These are phyloP conservation scores for Papiliotrema flavescens DNA, from an alignment of 1,284 basidiomycete genomes.

Conservation along the genomic window DNA sequence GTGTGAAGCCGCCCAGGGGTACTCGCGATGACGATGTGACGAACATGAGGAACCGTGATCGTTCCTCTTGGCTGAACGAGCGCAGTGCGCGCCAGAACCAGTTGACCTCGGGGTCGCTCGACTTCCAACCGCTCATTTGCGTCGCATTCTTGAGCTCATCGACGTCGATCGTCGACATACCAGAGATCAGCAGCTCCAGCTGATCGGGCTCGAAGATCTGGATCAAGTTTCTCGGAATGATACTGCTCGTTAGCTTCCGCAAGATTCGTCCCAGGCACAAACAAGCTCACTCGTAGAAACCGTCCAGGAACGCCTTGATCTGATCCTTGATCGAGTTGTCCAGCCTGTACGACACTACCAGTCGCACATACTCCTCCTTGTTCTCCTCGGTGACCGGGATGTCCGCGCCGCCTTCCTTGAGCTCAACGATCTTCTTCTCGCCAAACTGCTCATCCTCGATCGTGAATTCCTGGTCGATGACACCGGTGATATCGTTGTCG, in stretches of 20 bases:
- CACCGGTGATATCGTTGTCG: constrained; percentile 48
- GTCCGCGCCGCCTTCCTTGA: constrained; percentile 77
- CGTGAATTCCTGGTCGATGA: constrained; percentile 51
- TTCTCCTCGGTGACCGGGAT: constrained; percentile 91
- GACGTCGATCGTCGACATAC: constrained; percentile 96
- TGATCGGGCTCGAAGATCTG: constrained; percentile 92
- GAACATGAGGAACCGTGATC: constrained; percentile 94
- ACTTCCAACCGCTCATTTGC: constrained; percentile 47
- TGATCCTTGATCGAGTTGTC: constrained; percentile 96
- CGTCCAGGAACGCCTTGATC: constrained; percentile 82
- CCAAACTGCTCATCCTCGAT: constrained; percentile 68
- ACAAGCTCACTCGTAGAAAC: constrained; percentile 73
- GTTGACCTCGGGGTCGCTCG: constrained; percentile 83
- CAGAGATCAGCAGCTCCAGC: constrained; percentile 94
- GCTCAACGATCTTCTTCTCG: constrained; percentile 74
- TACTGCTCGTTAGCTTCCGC: constrained; percentile 60
- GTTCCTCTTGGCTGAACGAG: constrained; percentile 93
- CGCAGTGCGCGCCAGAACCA: constrained; percentile 99
- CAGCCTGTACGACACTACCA: constrained; percentile 70
- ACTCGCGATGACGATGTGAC: constrained; percentile 90
- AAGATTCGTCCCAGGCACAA: constrained; percentile 54
- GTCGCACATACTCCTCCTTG: constrained; percentile 94
- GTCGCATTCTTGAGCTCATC: constrained; percentile 92
- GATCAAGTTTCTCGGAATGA: constrained; percentile 49
- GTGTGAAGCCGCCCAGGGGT: constrained; percentile 86